Evolutionary conservation across 306 rosid species (phyloP).

Genomic region (Vigna hirtella): DNA sequence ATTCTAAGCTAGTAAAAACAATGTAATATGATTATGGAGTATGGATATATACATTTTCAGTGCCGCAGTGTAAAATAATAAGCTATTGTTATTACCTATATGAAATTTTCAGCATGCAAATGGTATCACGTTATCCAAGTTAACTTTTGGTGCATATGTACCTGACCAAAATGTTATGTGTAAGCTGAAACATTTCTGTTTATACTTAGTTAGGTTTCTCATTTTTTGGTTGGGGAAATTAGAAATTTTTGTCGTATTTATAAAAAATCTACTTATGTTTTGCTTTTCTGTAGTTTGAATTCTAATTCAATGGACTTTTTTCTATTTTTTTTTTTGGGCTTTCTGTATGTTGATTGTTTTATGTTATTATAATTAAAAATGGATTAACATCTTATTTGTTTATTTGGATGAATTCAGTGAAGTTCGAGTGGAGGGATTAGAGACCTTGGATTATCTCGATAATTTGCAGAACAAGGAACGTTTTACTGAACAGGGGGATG

Average conservation of each 20-base stretch:
- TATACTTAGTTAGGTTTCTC: conserved; percentile 28
- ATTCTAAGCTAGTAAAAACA: too few relatives aligned
- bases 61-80: conserved; percentile 17
- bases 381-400: conserved; percentile 35
- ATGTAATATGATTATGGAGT: conserved; percentile 21
- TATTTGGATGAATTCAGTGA: conserved; percentile 73
- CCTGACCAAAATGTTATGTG: background rate
- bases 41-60: background rate
- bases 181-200: conserved; percentile 25
- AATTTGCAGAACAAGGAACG: conserved; percentile 84
- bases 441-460: conserved; percentile 95
- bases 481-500: conserved; percentile 96
- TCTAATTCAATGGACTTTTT: background rate
- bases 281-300: background rate
- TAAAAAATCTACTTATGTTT: background rate
- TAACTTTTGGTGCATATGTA: background rate
- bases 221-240: conserved; percentile 31
- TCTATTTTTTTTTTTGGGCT: background rate
- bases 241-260: background rate
- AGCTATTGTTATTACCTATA: conserved; percentile 17
- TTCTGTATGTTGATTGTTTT: background rate
- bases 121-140: conserved; percentile 5
- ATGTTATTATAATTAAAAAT: background rate
- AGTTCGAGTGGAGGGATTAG: conserved; percentile 98
- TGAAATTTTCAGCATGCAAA: conserved; percentile 35